Conservation (phyloP, 176 grass and related monocot species). For the Carex kokanica region DNA sequence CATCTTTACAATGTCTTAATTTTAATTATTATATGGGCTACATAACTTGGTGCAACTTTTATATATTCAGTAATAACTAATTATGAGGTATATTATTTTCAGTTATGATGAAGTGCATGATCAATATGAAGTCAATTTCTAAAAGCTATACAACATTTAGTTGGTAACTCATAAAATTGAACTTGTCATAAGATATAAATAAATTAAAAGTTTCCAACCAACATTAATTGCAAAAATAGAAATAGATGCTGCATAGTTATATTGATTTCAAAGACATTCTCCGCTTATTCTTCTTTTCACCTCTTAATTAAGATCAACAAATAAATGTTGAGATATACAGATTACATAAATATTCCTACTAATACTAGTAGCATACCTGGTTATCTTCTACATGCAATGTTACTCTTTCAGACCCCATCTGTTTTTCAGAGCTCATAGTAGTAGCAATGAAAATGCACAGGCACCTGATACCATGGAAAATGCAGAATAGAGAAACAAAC, state of each 20-base stretch:
- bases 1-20: not conserved
- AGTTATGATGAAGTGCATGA: not conserved
- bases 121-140: not conserved
- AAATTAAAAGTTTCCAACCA: not conserved
- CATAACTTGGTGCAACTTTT: not conserved
- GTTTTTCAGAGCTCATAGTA: not conserved
- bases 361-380: slow-evolving; percentile 7
- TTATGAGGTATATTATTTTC: not conserved
- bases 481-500: not conserved
- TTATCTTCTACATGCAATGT: slow-evolving; percentile 12
- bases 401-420: slow-evolving; percentile 14
- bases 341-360: not conserved
- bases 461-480: not conserved
- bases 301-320: not conserved
- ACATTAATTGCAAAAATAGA: not conserved
- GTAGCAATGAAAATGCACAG: not conserved
- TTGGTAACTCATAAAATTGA: not conserved
- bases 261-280: not conserved
- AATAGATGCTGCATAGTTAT: not conserved
- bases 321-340: not conserved
- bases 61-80: not conserved
- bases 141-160: not conserved
- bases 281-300: not conserved
- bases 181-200: not conserved
- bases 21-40: not conserved